Percentiles rank a stretch among this genome's conserved stretches.
Conservation (phyloP, 345 rosid species). For the Citropsis articulata region DNA sequence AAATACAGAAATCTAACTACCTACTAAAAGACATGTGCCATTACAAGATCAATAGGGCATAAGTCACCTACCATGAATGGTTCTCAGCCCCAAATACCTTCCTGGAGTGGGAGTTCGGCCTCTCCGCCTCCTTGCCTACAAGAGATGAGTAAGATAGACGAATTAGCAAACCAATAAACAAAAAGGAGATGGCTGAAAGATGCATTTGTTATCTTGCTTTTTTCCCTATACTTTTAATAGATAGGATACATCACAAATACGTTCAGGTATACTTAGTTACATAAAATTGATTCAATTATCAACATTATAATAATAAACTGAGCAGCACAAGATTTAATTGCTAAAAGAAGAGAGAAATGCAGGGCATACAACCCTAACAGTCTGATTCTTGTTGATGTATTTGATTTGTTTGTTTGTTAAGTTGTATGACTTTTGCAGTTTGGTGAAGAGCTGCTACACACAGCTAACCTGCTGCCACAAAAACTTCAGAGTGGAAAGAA, state of each 20-base stretch:
- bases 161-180: background rate
- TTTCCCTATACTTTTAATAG: background rate
- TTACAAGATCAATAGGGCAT: background rate
- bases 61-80: conserved; percentile 45
- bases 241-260: background rate
- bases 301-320: background rate
- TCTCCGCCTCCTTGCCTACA: conserved; percentile 80
- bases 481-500: conserved; percentile 79
- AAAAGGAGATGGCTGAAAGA: background rate
- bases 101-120: conserved; percentile 98
- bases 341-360: conserved; percentile 57
- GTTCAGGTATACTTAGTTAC: background rate
- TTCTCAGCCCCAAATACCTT: conserved; percentile 76
- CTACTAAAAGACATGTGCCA: background rate
- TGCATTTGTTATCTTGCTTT: background rate
- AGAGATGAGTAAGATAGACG: conserved; percentile 13
- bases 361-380: conserved; percentile 91
- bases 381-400: conserved; percentile 51
- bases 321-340: conserved; percentile 18
- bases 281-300: background rate
- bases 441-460: conserved; percentile 90
- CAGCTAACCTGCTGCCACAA: conserved; percentile 96
- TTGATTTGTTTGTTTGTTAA: conserved; percentile 72
- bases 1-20: background rate
- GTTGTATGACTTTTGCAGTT: conserved; percentile 60